Base-by-base conservation (phyloP, 2,329 filamentous ascomycete genomes). In the Penicillium glabrum region DNA sequence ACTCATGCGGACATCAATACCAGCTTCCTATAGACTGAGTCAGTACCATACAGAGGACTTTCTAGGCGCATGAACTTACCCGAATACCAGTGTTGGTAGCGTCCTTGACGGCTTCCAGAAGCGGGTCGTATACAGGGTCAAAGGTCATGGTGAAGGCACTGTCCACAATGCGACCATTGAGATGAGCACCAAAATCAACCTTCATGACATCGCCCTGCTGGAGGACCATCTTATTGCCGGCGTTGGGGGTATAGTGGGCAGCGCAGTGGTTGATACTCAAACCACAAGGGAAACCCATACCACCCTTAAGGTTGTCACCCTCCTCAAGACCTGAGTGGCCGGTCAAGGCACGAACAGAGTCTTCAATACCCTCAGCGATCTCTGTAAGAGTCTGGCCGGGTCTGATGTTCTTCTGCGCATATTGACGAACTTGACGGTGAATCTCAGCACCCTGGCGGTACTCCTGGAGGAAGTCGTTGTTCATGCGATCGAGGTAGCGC, bases 1-100 rank as follows among this genome's bases (percentile, higher is more conserved):
- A 61, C 89, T 88, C 67, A 97, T 87, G 54, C 93, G 87, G 46
- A 91, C 92, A 71, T 97, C 93, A 68, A 97, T 96, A 67, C 93
- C 93, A 6, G 93, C 92, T 79, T 96, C 90, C 81, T 86, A 64
- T 23, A 53, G n/a, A 11, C 8, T 7, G 14, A n/a, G 56, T 64
- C 46, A 67, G 57, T 51, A 53, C 51, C 33, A 23, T 9, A 14
- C 24, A 47, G 51, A 52, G 47, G 31, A 45, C 27, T 3, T 21
- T 37, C 3, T 10, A 47, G 13, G 5, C 8, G 37, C 3, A 26
- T 5, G 49, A 21, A 65, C 75, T 63, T 74, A 82, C 81, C 66
- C 79, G 87, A 69, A 97, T 84, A 69, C 93, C 93, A 21, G 86
- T 86, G 63, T 89, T 88, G 24, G 87, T 89, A 41, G 85, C 86